Base-by-base conservation (phyloP, 2,329 filamentous ascomycete genomes). In the Beauveria brongniartii region DNA sequence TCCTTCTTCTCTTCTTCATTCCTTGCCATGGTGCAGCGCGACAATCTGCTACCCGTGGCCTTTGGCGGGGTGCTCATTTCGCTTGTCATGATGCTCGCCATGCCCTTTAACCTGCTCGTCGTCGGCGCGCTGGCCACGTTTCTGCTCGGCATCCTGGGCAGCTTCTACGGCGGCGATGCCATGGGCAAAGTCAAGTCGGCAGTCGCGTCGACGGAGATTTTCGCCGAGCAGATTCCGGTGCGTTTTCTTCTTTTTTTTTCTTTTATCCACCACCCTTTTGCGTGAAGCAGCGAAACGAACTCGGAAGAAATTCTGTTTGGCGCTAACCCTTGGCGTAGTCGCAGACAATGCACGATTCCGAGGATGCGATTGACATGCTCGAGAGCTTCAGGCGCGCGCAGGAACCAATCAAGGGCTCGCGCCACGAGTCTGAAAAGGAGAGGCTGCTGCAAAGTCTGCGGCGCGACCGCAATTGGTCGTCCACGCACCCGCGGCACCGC, bases 401-500 rank as follows among this genome's bases (percentile, higher is more conserved):
- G 20, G 40, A 60, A 16, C 40, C 41, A 16, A 5, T 40, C 40
- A 37, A 34, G n/a, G 59, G 59, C 16, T 52, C 59, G 18, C 44
- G 46, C 9, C 52, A 61, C 34, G 59, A 61, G 26, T 46, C 40
- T 3, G 53, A 56, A 30, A 52, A 56, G 46, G 24, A 28, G 59
- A 37, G 59, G 12, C 46, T 61, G 34, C n/a, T 61, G 34, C 37
- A 44, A 14, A 18, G 37, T 5, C 26, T 61, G 44, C 30, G 22
- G 37, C 59, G 59, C 22, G 59, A 61, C 37, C 34, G 26, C 40
- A 56, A 1, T 16, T 75, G 73, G 71, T 71, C 71, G 30, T 59
- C 64, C 2, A 70, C 71, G 14, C 77, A 78, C 40, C 71, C 74
- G 1, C 70, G 75, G 2, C 67, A 76, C 60, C 72, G 76, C 0